Evolutionary conservation across 1,284 basidiomycete species (phyloP).

Genomic region (Bjerkandera adusta): DNA sequence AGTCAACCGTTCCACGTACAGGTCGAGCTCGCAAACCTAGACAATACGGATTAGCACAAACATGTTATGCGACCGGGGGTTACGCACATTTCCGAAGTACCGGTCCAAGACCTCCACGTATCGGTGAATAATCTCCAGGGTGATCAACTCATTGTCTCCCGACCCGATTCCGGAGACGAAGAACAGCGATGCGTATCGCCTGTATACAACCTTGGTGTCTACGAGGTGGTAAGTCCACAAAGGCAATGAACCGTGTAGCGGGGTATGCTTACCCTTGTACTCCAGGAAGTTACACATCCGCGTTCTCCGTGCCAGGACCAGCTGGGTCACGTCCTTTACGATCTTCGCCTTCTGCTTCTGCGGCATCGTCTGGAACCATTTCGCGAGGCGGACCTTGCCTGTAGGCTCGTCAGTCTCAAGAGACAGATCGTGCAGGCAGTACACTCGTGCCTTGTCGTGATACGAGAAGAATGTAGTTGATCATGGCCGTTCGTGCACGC

Average conservation of each 20-base stretch:
- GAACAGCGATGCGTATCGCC: conserved; percentile 97
- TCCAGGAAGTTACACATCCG: conserved; percentile 99
- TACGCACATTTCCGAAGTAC: conserved; percentile 95
- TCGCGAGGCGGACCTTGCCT: conserved; percentile 97
- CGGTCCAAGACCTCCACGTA: conserved; percentile 99
- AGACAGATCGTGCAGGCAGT: neutral
- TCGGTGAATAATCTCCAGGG: conserved; percentile 96
- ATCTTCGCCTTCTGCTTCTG: conserved; percentile 97
- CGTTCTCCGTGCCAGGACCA: conserved; percentile 93
- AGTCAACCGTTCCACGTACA: conserved; percentile 50
- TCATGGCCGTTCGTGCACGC: conserved; percentile 24
- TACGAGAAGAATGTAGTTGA: conserved; percentile 68
- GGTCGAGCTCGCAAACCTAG: conserved; percentile 93
- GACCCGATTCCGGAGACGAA: conserved; percentile 93
- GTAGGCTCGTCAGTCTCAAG: conserved; percentile 6
- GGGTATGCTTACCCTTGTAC: conserved; percentile 82
- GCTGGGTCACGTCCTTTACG: conserved; percentile 98
- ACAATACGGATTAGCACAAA: neutral
- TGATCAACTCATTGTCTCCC: conserved; percentile 90
- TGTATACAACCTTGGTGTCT: conserved; percentile 97
- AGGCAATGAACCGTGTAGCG: neutral
- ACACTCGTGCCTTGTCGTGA: conserved; percentile 82
- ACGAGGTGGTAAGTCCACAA: conserved; percentile 5
- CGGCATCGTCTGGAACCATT: conserved; percentile 98
- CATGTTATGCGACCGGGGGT: neutral